Percentiles rank a stretch among this genome's conserved stretches.
Conservation (phyloP, 208 protist genomes). For the Trichomonas vaginalis region DNA sequence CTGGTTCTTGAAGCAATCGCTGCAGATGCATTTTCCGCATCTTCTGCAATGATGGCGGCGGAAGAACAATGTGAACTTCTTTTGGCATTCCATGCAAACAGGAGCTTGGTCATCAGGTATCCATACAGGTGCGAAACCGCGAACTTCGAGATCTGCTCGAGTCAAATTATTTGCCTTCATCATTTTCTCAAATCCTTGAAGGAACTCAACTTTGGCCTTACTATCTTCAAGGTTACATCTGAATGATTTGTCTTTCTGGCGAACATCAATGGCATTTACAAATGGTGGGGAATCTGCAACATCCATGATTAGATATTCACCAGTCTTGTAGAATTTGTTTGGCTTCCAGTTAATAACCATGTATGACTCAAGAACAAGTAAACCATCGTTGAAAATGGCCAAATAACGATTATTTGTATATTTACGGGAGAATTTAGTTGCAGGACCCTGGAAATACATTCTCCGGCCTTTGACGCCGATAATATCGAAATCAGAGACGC, state of each 20-base stretch:
- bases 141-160: neutral
- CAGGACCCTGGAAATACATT: neutral
- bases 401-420: neutral
- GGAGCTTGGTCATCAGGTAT: neutral
- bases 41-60: neutral
- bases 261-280: neutral
- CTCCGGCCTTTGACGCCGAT: neutral
- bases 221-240: neutral
- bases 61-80: neutral
- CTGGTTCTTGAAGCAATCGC: neutral
- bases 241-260: neutral
- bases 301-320: neutral
- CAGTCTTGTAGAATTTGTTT: slow-evolving; percentile 1
- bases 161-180: neutral
- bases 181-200: neutral
- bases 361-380: neutral
- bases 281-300: neutral
- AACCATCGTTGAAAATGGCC: neutral
- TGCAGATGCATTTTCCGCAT: neutral
- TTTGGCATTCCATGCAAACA: neutral
- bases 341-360: neutral
- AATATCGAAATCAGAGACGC: neutral
- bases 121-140: neutral
- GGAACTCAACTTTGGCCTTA: neutral
- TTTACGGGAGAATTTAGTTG: neutral